These are phyloP conservation scores for Symbiodinium natans DNA, from an alignment of 73 alveolate species.

Conservation along the genomic window DNA sequence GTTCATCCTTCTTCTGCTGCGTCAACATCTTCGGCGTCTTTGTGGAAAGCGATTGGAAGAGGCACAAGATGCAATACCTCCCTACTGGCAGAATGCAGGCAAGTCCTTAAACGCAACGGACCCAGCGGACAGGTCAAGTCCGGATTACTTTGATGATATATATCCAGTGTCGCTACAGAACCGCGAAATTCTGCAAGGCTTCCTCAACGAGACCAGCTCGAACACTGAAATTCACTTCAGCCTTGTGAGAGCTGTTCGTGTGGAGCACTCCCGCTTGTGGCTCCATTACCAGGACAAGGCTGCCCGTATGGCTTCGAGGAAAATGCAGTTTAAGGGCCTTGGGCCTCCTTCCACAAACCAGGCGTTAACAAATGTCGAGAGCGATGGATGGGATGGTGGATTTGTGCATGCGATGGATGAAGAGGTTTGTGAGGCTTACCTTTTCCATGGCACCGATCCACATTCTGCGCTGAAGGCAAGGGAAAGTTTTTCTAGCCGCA, in stretches of 20 bases:
- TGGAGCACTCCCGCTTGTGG: slow-evolving; percentile 67
- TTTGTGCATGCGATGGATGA: slow-evolving; percentile 61
- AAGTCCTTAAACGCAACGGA: neutral
- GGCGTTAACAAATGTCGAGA: slow-evolving; percentile 29
- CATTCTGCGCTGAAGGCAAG: slow-evolving; percentile 66
- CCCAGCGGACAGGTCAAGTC: slow-evolving; percentile 33
- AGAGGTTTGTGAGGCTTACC: slow-evolving; percentile 46
- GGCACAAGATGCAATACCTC: slow-evolving; percentile 23
- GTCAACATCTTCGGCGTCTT: neutral
- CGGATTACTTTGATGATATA: slow-evolving; percentile 51
- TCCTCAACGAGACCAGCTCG: slow-evolving; percentile 60
- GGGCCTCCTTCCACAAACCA: slow-evolving; percentile 55
- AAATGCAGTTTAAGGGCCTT: neutral
- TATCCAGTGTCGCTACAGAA: slow-evolving; percentile 59
- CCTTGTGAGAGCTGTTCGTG: slow-evolving; percentile 50
- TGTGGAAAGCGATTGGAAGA: neutral
- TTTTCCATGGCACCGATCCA: slow-evolving; percentile 71
- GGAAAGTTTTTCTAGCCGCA: too few species aligned
- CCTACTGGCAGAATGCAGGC: slow-evolving; percentile 69
- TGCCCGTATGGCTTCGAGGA: neutral
- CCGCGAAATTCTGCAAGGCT: slow-evolving; percentile 36
- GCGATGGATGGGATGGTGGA: slow-evolving; percentile 75
- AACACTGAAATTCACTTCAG: slow-evolving; percentile 37
- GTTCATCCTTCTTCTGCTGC: neutral
- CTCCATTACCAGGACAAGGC: slow-evolving; percentile 28